A percentile compares a stretch with the other conserved stretches of the same genome.
phyloP scores from a whole-genome alignment of 2,329 filamentous ascomycete genomes.

The Aspergillus fructus region DNA sequence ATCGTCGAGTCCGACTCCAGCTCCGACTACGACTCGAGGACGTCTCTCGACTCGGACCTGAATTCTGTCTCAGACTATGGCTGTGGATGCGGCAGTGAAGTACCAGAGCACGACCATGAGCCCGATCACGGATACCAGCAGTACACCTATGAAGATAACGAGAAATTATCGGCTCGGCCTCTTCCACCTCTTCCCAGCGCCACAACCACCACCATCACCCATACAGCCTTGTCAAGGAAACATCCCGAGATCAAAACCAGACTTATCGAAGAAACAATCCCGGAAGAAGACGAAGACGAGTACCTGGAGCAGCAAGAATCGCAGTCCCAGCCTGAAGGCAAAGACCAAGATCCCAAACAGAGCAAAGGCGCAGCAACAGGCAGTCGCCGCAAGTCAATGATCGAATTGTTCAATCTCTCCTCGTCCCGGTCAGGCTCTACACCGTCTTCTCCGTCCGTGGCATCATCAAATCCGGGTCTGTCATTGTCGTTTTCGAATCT shows the following conservation, averaged over 20 bases:
- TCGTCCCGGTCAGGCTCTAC: not conserved
- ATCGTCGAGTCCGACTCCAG: slow-evolving; percentile 15
- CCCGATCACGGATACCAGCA: not conserved
- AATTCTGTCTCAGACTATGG: slow-evolving; percentile 2
- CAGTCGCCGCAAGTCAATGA: slow-evolving; percentile 20
- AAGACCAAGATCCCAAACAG: not conserved
- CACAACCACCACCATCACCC: not conserved
- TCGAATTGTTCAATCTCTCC: slow-evolving; percentile 21
- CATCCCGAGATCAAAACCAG: slow-evolving; percentile 17
- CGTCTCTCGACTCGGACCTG: not conserved
- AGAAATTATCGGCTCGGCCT: not conserved
- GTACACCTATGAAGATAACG: not conserved
- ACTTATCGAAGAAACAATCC: slow-evolving; percentile 20
- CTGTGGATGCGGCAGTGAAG: not conserved
- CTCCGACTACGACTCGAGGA: not conserved
- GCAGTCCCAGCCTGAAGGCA: not conserved
- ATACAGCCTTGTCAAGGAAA: not conserved
- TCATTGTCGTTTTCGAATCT: slow-evolving; percentile 9
- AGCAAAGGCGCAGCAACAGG: slow-evolving; percentile 9
- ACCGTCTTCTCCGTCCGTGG: not conserved
- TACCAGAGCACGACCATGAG: not conserved
- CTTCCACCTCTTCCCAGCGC: not conserved
- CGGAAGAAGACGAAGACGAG: slow-evolving; percentile 17
- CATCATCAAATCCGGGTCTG: slow-evolving; percentile 1
- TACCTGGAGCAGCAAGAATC: not conserved